Conservation (phyloP, 768 basidiomycete genomes). For the Termitomyces sp. region DNA sequence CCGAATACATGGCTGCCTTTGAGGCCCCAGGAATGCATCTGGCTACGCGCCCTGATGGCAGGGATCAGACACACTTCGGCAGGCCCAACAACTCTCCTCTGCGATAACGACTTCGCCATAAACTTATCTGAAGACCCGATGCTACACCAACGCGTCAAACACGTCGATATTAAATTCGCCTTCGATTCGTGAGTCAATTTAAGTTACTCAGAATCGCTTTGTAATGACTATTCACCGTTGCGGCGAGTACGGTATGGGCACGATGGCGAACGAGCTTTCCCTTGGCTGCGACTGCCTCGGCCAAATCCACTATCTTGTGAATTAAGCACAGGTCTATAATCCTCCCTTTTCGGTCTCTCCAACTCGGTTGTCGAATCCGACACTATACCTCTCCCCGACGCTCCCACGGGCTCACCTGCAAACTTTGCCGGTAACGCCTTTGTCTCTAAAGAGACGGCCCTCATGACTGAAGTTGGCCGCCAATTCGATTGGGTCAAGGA, state of each 20-base stretch:
- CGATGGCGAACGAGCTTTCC: slow-evolving; percentile 84
- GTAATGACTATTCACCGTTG: slow-evolving; percentile 21
- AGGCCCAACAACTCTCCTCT: too few relatives aligned
- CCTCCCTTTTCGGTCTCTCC: slow-evolving; percentile 45
- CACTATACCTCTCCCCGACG: slow-evolving; percentile 52
- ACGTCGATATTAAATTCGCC: too few relatives aligned
- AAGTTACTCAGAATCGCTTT: background rate
- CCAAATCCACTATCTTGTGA: slow-evolving; percentile 77
- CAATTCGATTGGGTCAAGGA: slow-evolving; percentile 61
- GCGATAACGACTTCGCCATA: too few relatives aligned
- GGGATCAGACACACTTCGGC: too few relatives aligned
- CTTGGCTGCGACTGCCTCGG: slow-evolving; percentile 89
- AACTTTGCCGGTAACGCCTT: slow-evolving; percentile 92
- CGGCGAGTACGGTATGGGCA: slow-evolving; percentile 92
- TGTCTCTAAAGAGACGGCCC: slow-evolving; percentile 50
- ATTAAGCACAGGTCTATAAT: slow-evolving; percentile 9
- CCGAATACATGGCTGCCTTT: too few relatives aligned
- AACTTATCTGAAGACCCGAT: too few relatives aligned
- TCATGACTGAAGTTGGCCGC: slow-evolving; percentile 59
- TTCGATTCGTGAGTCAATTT: slow-evolving; percentile 65
- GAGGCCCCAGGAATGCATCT: too few relatives aligned
- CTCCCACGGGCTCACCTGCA: slow-evolving; percentile 64
- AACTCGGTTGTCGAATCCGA: slow-evolving; percentile 85
- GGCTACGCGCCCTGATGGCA: too few relatives aligned
- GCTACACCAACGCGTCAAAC: too few relatives aligned